These are phyloP conservation scores for Blastomyces emzantsi DNA, from an alignment of 2,329 filamentous ascomycete species.

Conservation along the genomic window DNA sequence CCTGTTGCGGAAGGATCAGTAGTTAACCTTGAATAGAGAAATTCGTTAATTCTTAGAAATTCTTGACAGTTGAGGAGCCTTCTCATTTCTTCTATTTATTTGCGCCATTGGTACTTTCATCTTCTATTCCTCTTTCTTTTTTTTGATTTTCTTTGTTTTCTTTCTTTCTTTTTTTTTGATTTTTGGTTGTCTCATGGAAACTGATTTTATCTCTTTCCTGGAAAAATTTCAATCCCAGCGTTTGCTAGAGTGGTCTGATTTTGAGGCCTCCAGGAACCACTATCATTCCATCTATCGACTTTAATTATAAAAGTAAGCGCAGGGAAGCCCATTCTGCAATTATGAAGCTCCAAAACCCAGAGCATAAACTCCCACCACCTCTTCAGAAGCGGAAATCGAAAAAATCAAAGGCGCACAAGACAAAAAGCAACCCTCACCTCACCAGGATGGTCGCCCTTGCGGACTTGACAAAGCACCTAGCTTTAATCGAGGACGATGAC, in stretches of 20 bases:
- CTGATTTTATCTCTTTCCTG: background rate
- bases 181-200: background rate
- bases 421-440: background rate
- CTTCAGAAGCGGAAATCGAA: background rate
- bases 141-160: background rate
- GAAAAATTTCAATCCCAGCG: background rate
- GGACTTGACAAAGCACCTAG: slow-evolving; percentile 5
- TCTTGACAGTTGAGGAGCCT: background rate
- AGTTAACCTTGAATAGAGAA: too few relatives aligned
- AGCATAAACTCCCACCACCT: too few relatives aligned
- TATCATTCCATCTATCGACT: background rate
- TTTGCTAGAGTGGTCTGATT: background rate
- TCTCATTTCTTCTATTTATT: too few relatives aligned
- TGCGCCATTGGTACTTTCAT: background rate
- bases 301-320: background rate
- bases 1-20: too few relatives aligned
- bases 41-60: background rate
- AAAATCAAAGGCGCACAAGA: background rate
- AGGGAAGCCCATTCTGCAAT: background rate
- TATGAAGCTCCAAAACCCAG: background rate
- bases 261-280: background rate
- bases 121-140: background rate
- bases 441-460: background rate
- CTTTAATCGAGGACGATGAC: slow-evolving; percentile 10
- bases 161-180: background rate